A percentile compares a stretch with the other conserved stretches of the same genome.
Evolutionary conservation across 169 alveolate species (phyloP).

Genomic region (Cyclospora cayetanensis): DNA sequence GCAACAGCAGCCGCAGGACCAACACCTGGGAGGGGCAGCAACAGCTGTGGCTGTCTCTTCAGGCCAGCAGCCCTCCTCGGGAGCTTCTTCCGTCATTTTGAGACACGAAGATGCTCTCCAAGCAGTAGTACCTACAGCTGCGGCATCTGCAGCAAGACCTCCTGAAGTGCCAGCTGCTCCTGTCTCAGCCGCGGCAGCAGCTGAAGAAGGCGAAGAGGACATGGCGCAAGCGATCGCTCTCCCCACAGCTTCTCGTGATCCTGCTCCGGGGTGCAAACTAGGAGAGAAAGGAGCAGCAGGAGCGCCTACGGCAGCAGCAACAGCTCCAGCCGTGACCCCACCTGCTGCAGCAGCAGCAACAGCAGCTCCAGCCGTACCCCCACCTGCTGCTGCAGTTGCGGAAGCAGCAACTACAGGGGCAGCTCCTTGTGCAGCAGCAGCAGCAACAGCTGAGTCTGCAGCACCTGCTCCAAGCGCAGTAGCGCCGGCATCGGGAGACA

Average conservation of each 20-base stretch:
- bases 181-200: slow-evolving; percentile 4
- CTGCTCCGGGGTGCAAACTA: neutral
- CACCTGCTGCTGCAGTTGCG: no score
- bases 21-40: neutral
- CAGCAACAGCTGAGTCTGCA: neutral
- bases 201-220: neutral
- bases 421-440: neutral
- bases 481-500: neutral
- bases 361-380: neutral
- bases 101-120: no score
- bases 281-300: slow-evolving; percentile 3
- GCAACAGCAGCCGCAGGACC: neutral
- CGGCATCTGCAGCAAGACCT: neutral
- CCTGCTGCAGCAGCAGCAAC: neutral
- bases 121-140: neutral
- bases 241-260: slow-evolving; percentile 4
- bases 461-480: neutral
- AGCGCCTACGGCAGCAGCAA: neutral
- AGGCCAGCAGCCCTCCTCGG: neutral
- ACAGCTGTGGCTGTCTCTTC: neutral
- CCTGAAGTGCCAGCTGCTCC: neutral
- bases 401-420: neutral
- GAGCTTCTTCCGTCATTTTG: no score
- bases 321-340: neutral
- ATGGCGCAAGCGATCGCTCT: slow-evolving; percentile 16